Evolutionary conservation across 2,329 filamentous ascomycete genomes (phyloP).

Genomic region (Aspergillus pseudoterreus): DNA sequence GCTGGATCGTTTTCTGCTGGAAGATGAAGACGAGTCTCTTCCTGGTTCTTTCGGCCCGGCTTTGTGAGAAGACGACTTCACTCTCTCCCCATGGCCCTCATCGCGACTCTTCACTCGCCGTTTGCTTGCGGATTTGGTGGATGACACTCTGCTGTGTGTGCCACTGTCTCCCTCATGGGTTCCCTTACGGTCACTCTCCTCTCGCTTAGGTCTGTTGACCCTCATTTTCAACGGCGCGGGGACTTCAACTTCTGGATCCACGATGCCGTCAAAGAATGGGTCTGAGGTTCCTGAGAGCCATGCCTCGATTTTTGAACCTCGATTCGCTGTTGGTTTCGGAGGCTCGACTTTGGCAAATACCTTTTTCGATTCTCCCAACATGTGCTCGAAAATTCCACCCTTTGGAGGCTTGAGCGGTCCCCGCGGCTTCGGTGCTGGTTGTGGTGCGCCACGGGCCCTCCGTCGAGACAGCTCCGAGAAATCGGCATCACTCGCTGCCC

Average conservation of each 20-base stretch:
- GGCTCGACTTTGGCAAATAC: conserved; percentile 42
- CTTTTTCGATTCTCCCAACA: conserved; percentile 43
- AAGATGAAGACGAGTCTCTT: conserved; percentile 7
- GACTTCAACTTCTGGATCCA: conserved; percentile 32
- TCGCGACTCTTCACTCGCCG: conserved; percentile 19
- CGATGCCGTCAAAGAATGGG: conserved; percentile 47
- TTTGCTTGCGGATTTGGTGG: conserved; percentile 4
- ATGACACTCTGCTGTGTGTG: conserved; percentile 15
- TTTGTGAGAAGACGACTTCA: conserved; percentile 9
- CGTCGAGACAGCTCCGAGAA: conserved; percentile 38
- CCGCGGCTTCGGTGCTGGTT: conserved; percentile 15
- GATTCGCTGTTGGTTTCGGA: conserved; percentile 37
- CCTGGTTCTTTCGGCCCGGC: conserved; percentile 3
- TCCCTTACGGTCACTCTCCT: conserved; percentile 17
- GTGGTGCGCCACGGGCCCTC: conserved; percentile 28
- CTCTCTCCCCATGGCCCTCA: conserved; percentile 13
- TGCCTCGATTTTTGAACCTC: conserved; percentile 56
- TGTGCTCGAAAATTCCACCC: conserved; percentile 41
- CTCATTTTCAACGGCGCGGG: conserved; percentile 42
- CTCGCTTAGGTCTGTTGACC: conserved; percentile 29
- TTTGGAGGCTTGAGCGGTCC: conserved; percentile 32
- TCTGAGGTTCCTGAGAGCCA: conserved; percentile 59
- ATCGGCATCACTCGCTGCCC: conserved; percentile 37
- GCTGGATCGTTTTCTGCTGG: conserved; percentile 11
- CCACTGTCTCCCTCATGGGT: conserved; percentile 23